phyloP scores from a whole-genome alignment of 371 early-diverging fungal genomes.

The Cokeromyces recurvatus region DNA sequence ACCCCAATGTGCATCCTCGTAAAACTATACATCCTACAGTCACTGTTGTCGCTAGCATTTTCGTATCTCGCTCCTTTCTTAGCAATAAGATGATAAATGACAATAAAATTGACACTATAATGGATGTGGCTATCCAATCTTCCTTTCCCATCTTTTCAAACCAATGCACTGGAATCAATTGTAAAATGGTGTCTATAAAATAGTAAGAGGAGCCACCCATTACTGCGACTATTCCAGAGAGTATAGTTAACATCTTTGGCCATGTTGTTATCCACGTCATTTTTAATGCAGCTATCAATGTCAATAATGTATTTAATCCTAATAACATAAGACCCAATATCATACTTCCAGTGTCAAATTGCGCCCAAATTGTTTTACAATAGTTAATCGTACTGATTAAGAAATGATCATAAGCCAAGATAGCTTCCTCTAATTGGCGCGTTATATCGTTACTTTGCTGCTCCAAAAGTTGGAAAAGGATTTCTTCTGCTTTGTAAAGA shows the following conservation, averaged over 20 bases:
- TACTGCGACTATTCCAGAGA: no score
- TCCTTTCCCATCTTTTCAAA: constrained; percentile 38
- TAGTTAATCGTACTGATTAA: constrained; percentile 61
- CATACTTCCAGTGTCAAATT: constrained; percentile 78
- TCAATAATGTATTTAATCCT: constrained; percentile 10
- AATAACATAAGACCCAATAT: constrained; percentile 52
- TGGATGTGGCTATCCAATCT: constrained; percentile 24
- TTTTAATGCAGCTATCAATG: background rate
- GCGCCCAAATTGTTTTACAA: constrained; percentile 86
- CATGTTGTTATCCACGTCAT: background rate
- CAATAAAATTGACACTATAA: constrained; percentile 4
- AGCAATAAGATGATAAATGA: background rate
- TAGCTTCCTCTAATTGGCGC: constrained; percentile 25
- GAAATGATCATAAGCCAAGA: constrained; percentile 57
- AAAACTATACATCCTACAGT: constrained; percentile 29
- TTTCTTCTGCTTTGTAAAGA: constrained; percentile 23
- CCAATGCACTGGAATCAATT: constrained; percentile 5
- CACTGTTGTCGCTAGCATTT: background rate
- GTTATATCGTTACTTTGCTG: constrained; percentile 1
- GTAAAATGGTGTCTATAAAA: background rate
- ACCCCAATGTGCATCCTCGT: constrained; percentile 66
- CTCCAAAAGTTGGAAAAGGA: constrained; percentile 16
- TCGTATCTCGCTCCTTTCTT: background rate
- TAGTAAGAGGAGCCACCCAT: background rate
- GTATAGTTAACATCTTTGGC: no score